Base-by-base conservation (phyloP, 768 basidiomycete species). In the Pleurotus tuber-regium region DNA sequence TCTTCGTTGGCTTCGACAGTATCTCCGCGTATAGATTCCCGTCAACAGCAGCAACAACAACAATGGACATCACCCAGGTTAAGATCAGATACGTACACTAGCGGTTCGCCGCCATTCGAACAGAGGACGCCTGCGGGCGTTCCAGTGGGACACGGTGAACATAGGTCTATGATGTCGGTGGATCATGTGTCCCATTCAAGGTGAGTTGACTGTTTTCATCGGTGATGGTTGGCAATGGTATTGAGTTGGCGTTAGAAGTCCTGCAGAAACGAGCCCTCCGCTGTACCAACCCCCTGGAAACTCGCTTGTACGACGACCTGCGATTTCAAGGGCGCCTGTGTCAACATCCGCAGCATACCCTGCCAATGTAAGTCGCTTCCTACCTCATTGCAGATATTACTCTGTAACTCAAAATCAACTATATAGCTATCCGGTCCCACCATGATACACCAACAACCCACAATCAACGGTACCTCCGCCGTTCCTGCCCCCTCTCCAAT, bases 131-230 rank as follows among this genome's bases (percentile, higher is more conserved):
- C 52, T 46, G 55, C 52, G 24, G 25, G 52, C 31, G 14, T 42
- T n/a, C 12, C 51, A 14, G n/a, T 52, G 16, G 25, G 25, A 4
- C 12, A 42, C 8, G 29, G 40, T 10, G 61, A 65, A 19, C 67
- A 71, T 59, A 61, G 66, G 18, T 54, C 63, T 24, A 63, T 62
- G n/a, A 64, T 61, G 35, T 75, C 77, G 2, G 52, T 75, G 26
- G 78, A 80, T 56, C 70, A 75, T 49, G 41, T 53, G 18, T 61
- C 72, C 11, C 75, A 80, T 56, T 62, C 74, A 18, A 70, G 78
- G 79, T 78, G 55, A 8, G 68, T 55, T n/a, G n/a, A n/a, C n/a
- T n/a, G n/a, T n/a, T n/a, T 23, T 31, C 10, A 23, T 36, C 10
- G 19, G 14, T 0, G 10, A 10, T 2, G 16, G 21, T 5, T 4